A percentile compares a stretch with the other conserved stretches of the same genome.
Conservation (phyloP, 2,329 filamentous ascomycete species). For the Metarhizium humberi region DNA sequence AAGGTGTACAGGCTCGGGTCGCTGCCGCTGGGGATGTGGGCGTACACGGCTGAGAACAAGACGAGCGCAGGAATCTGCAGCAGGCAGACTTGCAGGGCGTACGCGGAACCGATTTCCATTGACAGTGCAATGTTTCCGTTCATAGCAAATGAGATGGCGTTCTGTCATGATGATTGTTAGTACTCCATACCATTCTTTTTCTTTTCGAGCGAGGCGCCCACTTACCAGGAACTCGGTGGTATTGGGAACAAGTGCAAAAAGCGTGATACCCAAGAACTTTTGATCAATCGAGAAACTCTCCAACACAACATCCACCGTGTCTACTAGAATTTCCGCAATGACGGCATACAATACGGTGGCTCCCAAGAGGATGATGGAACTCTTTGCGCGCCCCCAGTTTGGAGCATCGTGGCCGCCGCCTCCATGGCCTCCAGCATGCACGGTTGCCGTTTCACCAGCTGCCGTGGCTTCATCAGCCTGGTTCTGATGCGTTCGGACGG, state of each 20-base stretch:
- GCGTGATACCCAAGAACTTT: constrained; percentile 92
- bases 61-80: constrained; percentile 91
- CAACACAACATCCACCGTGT: constrained; percentile 94
- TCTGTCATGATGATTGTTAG: constrained; percentile 36
- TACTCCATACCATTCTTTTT: too few species aligned
- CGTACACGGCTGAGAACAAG: constrained; percentile 75
- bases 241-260: constrained; percentile 95
- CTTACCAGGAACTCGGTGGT: constrained; percentile 92
- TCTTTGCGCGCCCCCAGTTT: constrained; percentile 93
- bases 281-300: constrained; percentile 87
- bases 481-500: constrained; percentile 16
- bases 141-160: constrained; percentile 99
- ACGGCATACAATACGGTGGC: constrained; percentile 92
- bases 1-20: constrained; percentile 55
- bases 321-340: constrained; percentile 92
- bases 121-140: constrained; percentile 97
- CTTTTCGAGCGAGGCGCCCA: constrained; percentile 5
- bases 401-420: constrained; percentile 86
- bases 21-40: constrained; percentile 27
- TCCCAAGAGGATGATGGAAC: constrained; percentile 75
- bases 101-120: constrained; percentile 98
- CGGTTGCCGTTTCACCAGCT: constrained; percentile 23
- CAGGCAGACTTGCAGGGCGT: constrained; percentile 90
- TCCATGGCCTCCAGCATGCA: constrained; percentile 32
- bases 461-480: constrained; percentile 24